Conservation (phyloP, 2,329 filamentous ascomycete genomes). For the Penicillium brevicompactum region DNA sequence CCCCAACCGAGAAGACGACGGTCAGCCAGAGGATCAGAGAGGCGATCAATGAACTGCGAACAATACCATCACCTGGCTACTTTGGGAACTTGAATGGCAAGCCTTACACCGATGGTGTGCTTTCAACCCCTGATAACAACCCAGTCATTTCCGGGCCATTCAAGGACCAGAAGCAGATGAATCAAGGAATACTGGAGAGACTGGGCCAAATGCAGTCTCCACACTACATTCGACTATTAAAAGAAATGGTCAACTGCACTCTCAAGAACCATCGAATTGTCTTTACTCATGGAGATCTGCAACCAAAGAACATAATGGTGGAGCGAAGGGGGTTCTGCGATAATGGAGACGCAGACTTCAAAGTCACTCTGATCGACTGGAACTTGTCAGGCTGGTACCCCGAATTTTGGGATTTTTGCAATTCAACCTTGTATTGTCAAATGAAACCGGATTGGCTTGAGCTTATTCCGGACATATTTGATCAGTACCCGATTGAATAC, state of each 20-base stretch:
- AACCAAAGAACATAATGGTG: neutral
- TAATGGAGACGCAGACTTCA: neutral
- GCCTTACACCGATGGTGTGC: conserved; percentile 20
- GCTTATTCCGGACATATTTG: neutral
- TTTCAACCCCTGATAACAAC: conserved; percentile 13
- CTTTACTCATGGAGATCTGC: conserved; percentile 6
- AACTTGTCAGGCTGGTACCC: conserved; percentile 8
- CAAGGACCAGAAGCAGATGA: conserved; percentile 17
- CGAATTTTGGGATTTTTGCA: neutral
- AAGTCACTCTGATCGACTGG: conserved; percentile 6
- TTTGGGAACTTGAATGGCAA: conserved; percentile 16
- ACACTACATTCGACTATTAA: conserved; percentile 17
- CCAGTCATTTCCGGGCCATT: conserved; percentile 18
- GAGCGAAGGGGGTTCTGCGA: neutral
- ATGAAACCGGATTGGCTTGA: conserved; percentile 5
- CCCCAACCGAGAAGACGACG: conserved; percentile 9
- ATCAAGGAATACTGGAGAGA: conserved; percentile 11
- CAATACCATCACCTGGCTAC: conserved; percentile 15
- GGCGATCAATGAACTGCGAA: conserved; percentile 13
- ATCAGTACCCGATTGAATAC: neutral
- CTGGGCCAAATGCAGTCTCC: conserved; percentile 12
- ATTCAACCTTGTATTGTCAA: conserved; percentile 4
- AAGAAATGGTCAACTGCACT: conserved; percentile 16
- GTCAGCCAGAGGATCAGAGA: conserved; percentile 13
- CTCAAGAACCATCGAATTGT: conserved; percentile 13